Evolutionary conservation across 768 basidiomycete genomes (phyloP).

Genomic region (Pseudohyphozyma bogoriensis): DNA sequence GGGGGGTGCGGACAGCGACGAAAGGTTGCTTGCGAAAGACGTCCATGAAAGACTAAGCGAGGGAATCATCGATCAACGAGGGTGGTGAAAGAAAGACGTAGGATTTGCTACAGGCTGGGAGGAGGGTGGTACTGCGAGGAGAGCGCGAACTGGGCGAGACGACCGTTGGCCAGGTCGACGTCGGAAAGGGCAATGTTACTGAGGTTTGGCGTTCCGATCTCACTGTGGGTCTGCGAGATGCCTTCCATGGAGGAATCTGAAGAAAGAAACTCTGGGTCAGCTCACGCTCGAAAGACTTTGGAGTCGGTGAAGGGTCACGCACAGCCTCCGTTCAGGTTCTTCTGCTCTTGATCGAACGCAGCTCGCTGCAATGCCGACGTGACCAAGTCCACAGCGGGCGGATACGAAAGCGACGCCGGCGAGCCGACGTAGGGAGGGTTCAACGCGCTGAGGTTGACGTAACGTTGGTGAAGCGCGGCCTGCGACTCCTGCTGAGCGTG

Average conservation of each 20-base stretch:
- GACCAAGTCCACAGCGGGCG: conserved; percentile 15
- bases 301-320: neutral
- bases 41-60: no score
- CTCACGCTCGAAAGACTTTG: no score
- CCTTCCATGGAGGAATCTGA: conserved; percentile 6
- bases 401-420: conserved; percentile 13
- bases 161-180: conserved; percentile 16
- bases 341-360: neutral
- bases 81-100: neutral
- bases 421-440: conserved; percentile 3
- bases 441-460: neutral
- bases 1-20: no score
- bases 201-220: conserved; percentile 14
- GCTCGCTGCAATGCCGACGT: conserved; percentile 15
- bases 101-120: conserved; percentile 5
- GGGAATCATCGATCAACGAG: neutral
- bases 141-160: neutral
- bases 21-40: no score
- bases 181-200: conserved; percentile 13
- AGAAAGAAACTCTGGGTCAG: neutral
- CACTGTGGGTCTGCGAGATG: conserved; percentile 1
- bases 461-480: conserved; percentile 24
- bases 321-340: conserved; percentile 11
- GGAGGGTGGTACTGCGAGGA: conserved; percentile 14
- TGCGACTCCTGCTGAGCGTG: conserved; percentile 8